Evolutionary conservation across 2,329 filamentous ascomycete genomes (phyloP).

Genomic region (Aureobasidium subglaciale): DNA sequence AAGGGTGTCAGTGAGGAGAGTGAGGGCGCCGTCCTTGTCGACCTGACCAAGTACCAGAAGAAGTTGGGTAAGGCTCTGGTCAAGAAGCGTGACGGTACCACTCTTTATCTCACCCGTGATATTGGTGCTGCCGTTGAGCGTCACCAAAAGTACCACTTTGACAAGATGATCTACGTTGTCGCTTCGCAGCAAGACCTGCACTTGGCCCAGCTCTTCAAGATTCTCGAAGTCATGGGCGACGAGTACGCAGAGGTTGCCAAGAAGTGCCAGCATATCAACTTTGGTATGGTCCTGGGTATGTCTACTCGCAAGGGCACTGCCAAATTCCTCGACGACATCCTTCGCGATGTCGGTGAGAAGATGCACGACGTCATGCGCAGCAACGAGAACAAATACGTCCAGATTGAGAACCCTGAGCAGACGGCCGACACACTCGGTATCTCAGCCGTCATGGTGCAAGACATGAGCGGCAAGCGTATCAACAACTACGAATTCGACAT

Average conservation of each 20-base stretch:
- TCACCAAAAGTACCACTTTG: slow-evolving; percentile 54
- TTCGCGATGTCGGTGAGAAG: slow-evolving; percentile 65
- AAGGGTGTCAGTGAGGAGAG: slow-evolving; percentile 56
- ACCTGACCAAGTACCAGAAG: slow-evolving; percentile 62
- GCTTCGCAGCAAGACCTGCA: slow-evolving; percentile 59
- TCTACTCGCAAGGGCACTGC: slow-evolving; percentile 52
- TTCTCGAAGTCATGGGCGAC: slow-evolving; percentile 54
- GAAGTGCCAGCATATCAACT: slow-evolving; percentile 57
- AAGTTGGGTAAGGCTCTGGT: slow-evolving; percentile 62
- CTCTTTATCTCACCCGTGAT: slow-evolving; percentile 62
- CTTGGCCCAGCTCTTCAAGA: slow-evolving; percentile 58
- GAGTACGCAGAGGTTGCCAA: slow-evolving; percentile 49
- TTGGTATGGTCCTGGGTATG: slow-evolving; percentile 61
- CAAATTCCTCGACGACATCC: slow-evolving; percentile 43
- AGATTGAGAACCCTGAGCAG: slow-evolving; percentile 74
- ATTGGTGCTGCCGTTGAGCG: slow-evolving; percentile 60
- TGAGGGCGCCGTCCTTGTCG: slow-evolving; percentile 61
- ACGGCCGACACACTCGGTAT: slow-evolving; percentile 87
- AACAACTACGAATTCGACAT: slow-evolving; percentile 69
- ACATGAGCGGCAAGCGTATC: slow-evolving; percentile 86
- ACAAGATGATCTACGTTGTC: slow-evolving; percentile 63
- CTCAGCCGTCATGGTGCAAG: slow-evolving; percentile 93
- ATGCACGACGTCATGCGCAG: slow-evolving; percentile 98
- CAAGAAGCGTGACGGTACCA: slow-evolving; percentile 60
- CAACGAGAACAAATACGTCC: slow-evolving; percentile 83